Evolutionary conservation across 306 rosid genomes (phyloP).

Genomic region (Urtica urens): DNA sequence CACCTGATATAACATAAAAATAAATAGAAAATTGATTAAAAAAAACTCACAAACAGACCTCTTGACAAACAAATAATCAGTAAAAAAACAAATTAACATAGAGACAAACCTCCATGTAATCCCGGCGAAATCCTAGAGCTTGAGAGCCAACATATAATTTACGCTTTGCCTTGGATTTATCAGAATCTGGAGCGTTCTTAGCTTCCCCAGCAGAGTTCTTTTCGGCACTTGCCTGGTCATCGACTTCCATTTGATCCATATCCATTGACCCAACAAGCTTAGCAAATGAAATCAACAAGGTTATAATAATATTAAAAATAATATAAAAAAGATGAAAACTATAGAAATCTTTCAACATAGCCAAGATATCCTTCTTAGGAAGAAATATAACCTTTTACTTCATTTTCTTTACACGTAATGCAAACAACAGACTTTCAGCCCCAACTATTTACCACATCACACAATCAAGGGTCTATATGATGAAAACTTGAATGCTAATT

Average conservation of each 20-base stretch:
- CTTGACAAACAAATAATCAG: background rate
- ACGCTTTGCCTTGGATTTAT: conserved; percentile 68
- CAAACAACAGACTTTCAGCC: too few relatives aligned
- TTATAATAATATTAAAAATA: too few relatives aligned
- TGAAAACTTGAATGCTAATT: too few relatives aligned
- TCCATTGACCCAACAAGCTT: conserved; percentile 91
- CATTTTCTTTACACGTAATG: too few relatives aligned
- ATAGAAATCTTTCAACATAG: background rate
- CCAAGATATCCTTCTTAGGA: too few relatives aligned
- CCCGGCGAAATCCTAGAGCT: conserved; percentile 85
- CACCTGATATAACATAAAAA: conserved; percentile 36
- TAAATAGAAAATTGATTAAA: background rate
- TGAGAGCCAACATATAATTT: conserved; percentile 84
- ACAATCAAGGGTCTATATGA: too few relatives aligned
- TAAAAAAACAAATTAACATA: background rate
- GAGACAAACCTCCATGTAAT: conserved; percentile 71
- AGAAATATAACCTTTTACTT: too few relatives aligned
- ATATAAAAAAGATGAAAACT: background rate
- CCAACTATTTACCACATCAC: too few relatives aligned
- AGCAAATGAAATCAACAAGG: conserved; percentile 13
- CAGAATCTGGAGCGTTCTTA: conserved; percentile 51
- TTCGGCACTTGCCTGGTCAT: conserved; percentile 53
- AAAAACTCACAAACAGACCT: background rate
- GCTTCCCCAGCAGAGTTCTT: conserved; percentile 54
- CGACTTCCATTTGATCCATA: conserved; percentile 88